Evolutionary conservation across 805 yeast genomes (phyloP).

Genomic region (Candida nemodendra): DNA sequence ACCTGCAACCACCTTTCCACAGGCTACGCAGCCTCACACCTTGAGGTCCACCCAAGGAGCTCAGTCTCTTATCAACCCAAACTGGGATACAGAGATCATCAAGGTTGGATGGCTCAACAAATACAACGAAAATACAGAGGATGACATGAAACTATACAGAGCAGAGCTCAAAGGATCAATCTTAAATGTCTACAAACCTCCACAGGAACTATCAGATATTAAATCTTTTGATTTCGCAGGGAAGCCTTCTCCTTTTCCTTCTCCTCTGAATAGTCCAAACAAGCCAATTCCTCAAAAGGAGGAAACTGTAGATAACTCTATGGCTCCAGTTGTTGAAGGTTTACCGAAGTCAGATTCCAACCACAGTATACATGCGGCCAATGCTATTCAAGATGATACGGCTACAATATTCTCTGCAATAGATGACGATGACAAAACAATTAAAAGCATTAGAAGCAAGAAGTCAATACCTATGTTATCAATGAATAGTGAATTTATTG

Average conservation of each 20-base stretch:
- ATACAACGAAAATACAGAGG: slow-evolving; percentile 33
- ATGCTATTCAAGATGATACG: slow-evolving; percentile 1
- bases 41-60: not conserved
- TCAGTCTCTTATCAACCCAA: slow-evolving; percentile 27
- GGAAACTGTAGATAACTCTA: not conserved
- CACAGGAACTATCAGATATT: slow-evolving; percentile 42
- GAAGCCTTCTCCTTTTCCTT: not conserved
- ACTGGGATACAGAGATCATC: slow-evolving; percentile 36
- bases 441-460: slow-evolving; percentile 3
- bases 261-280: not conserved
- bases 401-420: slow-evolving; percentile 1
- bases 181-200: slow-evolving; percentile 60
- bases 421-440: slow-evolving; percentile 5
- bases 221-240: slow-evolving; percentile 28
- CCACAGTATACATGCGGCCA: slow-evolving; percentile 2
- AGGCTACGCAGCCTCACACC: slow-evolving; percentile 1
- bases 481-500: slow-evolving; percentile 9
- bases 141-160: slow-evolving; percentile 47
- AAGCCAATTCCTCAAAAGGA: not conserved
- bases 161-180: slow-evolving; percentile 72
- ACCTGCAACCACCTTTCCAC: slow-evolving; percentile 16
- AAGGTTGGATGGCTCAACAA: slow-evolving; percentile 64
- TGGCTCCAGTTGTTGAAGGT: slow-evolving; percentile 1
- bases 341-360: not conserved
- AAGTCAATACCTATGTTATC: slow-evolving; percentile 7